These are phyloP conservation scores for Cylindrotheca closterium DNA, from an alignment of 108 stramenopile species.

Conservation along the genomic window DNA sequence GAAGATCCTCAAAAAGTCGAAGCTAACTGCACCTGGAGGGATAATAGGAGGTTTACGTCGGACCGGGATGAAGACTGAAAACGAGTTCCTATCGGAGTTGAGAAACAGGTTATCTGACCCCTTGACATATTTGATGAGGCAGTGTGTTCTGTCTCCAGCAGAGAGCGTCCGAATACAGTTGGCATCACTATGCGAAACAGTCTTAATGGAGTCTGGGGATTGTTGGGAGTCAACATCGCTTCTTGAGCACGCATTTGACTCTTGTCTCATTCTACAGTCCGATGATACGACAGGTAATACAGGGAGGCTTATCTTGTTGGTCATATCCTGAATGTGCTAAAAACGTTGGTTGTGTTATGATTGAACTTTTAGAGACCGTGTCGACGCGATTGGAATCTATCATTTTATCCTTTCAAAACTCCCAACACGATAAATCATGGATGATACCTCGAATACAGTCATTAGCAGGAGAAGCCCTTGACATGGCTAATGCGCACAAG, in stretches of 20 bases:
- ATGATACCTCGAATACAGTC: conserved; percentile 10
- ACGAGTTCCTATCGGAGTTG: conserved; percentile 1
- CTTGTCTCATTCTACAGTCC: conserved; percentile 13
- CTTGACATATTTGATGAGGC: conserved; percentile 1
- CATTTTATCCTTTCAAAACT: too few species aligned
- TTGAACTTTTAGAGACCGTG: too few species aligned
- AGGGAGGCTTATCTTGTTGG: too few species aligned
- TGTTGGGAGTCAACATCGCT: conserved; percentile 18
- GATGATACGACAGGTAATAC: too few species aligned
- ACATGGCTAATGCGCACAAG: conserved; percentile 1
- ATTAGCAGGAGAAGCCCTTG: conserved; percentile 2
- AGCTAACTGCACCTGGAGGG: too few species aligned
- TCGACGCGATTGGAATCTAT: too few species aligned
- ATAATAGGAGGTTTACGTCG: too few species aligned
- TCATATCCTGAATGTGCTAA: too few species aligned
- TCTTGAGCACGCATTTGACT: conserved; percentile 7
- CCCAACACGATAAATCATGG: too few species aligned
- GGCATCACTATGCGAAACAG: conserved; percentile 5
- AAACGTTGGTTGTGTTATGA: too few species aligned
- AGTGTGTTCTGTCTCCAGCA: conserved; percentile 1
- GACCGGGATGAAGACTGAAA: too few species aligned
- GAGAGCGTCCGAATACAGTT: conserved; percentile 1
- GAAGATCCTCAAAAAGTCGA: too few species aligned
- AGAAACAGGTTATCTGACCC: conserved; percentile 2
- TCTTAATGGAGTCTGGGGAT: conserved; percentile 16